Evolutionary conservation across 139 green algal species (phyloP).

Genomic region (Picochlorum sp.): DNA sequence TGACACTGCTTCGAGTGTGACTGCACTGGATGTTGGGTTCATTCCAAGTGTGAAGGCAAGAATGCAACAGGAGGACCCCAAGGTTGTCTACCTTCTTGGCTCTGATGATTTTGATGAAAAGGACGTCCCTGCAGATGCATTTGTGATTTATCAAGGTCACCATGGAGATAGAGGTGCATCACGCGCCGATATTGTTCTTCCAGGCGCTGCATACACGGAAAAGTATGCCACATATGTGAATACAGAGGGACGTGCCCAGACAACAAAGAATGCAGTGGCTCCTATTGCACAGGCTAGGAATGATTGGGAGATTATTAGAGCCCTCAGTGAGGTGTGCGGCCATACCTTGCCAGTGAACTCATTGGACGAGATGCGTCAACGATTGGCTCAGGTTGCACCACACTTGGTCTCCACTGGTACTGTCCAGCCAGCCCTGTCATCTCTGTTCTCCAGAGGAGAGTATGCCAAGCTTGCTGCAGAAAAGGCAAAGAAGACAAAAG

Average conservation of each 20-base stretch:
- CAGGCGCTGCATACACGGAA: constrained; percentile 82
- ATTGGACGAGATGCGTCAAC: constrained; percentile 49
- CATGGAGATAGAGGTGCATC: constrained; percentile 88
- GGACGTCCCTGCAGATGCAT: constrained; percentile 74
- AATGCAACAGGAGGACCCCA: constrained; percentile 21
- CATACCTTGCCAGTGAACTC: constrained; percentile 79
- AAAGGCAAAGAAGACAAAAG: constrained; percentile 11
- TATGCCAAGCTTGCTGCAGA: constrained; percentile 54
- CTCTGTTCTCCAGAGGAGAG: constrained; percentile 65
- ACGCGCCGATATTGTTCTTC: constrained; percentile 87
- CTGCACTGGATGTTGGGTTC: constrained; percentile 92
- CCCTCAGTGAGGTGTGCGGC: constrained; percentile 73
- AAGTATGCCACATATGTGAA: constrained; percentile 85
- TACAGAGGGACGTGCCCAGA: constrained; percentile 88
- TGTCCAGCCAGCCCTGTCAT: constrained; percentile 69
- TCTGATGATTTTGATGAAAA: constrained; percentile 73
- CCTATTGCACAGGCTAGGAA: constrained; percentile 69
- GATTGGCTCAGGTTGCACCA: constrained; percentile 74
- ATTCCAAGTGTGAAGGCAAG: constrained; percentile 45
- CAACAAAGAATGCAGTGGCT: constrained; percentile 71
- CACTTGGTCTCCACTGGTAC: constrained; percentile 54
- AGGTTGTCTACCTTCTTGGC: constrained; percentile 91
- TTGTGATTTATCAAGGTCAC: constrained; percentile 94
- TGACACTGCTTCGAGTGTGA: constrained; percentile 75
- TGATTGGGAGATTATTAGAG: constrained; percentile 90